These are phyloP conservation scores for Acmispon strigosus DNA, from an alignment of 306 rosid species.

Conservation along the genomic window DNA sequence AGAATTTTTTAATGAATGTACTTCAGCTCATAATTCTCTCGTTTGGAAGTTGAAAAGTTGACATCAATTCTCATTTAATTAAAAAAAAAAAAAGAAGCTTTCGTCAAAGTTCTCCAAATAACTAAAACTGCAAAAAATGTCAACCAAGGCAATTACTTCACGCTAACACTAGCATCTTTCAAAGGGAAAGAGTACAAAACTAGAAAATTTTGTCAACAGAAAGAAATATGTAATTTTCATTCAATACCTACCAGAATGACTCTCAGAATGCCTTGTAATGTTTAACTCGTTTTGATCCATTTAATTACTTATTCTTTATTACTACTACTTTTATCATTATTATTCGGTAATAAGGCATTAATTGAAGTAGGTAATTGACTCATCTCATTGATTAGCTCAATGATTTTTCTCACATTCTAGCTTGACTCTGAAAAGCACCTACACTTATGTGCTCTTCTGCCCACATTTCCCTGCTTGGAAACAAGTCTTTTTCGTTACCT, in stretches of 20 bases:
- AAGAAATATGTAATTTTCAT: not conserved
- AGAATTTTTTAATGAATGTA: not conserved
- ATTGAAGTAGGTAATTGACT: not conserved
- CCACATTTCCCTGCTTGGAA: not conserved
- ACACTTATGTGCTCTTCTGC: not conserved
- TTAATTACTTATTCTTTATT: too few species aligned
- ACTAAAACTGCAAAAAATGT: conserved; percentile 21
- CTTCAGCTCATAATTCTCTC: not conserved
- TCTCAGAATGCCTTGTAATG: not conserved
- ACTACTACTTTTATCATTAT: too few species aligned
- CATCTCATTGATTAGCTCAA: not conserved
- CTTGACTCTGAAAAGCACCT: not conserved
- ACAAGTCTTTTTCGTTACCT: not conserved
- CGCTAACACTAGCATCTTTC: conserved; percentile 23
- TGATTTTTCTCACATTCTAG: not conserved
- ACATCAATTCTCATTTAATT: conserved; percentile 13
- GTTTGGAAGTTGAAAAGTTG: conserved; percentile 27
- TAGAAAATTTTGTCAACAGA: conserved; percentile 2
- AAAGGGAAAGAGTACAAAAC: not conserved
- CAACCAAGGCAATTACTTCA: conserved; percentile 27
- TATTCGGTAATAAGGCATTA: not conserved
- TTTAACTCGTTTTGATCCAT: not conserved
- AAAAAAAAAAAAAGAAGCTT: not conserved
- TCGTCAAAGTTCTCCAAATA: conserved; percentile 22
- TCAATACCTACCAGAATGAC: conserved; percentile 20